A percentile compares a stretch with the other conserved stretches of the same genome.
Conservation (phyloP, 192 early-diverging fungal genomes). For the Coemansia sp. region DNA sequence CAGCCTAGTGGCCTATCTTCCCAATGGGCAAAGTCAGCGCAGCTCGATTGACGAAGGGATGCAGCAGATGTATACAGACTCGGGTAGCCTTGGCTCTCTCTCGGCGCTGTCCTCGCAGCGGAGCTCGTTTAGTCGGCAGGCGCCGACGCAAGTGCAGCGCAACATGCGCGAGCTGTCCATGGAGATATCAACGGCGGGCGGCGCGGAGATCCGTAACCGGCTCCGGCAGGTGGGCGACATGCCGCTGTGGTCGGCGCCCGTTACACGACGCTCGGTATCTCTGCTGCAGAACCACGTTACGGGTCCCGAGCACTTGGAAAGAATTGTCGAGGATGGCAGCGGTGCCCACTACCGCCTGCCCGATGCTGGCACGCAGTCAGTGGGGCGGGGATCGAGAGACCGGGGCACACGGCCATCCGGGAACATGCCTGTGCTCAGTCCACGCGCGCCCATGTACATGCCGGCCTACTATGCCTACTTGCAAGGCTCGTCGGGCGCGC, state of each 20-base stretch:
- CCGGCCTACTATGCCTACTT: constrained; percentile 24
- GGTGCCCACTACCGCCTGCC: constrained; percentile 1
- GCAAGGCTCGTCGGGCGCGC: constrained; percentile 5
- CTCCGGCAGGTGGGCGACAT: constrained; percentile 24
- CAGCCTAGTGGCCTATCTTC: constrained; percentile 3
- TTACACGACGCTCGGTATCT: constrained; percentile 41
- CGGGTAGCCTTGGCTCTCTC: constrained; percentile 16
- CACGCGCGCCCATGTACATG: constrained; percentile 32
- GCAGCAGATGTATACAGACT: constrained; percentile 24
- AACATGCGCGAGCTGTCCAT: constrained; percentile 37
- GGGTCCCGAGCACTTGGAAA: constrained; percentile 28
- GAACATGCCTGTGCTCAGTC: neutral
- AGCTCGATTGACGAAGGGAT: constrained; percentile 42
- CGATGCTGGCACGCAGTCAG: neutral
- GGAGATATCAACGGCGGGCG: constrained; percentile 18
- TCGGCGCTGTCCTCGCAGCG: constrained; percentile 41
- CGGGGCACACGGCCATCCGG: neutral
- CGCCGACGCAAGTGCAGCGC: constrained; percentile 18
- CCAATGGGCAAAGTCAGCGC: constrained; percentile 20
- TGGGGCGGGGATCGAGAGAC: constrained; percentile 14
- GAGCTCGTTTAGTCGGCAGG: constrained; percentile 25
- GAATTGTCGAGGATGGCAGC: constrained; percentile 45
- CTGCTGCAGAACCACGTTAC: constrained; percentile 28
- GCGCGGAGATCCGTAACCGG: constrained; percentile 22
- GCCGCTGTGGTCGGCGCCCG: constrained; percentile 36